phyloP scores from a whole-genome alignment of 2,329 filamentous ascomycete genomes.

The Coniella lustricola region DNA sequence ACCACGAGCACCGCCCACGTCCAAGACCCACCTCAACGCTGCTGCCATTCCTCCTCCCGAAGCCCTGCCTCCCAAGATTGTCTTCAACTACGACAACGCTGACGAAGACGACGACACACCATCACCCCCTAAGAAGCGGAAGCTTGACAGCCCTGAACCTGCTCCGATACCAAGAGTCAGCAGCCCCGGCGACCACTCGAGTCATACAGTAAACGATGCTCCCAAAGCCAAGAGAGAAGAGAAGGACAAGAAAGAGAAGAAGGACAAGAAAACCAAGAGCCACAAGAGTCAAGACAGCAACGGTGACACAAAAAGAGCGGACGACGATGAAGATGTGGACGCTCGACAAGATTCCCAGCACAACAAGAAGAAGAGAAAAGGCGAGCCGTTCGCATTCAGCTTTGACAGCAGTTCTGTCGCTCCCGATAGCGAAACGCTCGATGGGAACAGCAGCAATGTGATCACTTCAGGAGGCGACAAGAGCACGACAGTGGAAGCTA shows the following conservation, averaged over 20 bases:
- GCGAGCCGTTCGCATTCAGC: conserved; percentile 24
- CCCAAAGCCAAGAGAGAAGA: conserved; percentile 22
- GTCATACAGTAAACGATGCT: neutral
- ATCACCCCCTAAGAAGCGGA: conserved; percentile 15
- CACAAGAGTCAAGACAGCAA: conserved; percentile 22
- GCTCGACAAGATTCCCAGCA: conserved; percentile 43
- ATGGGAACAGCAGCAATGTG: too few species aligned
- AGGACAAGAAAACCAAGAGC: conserved; percentile 21
- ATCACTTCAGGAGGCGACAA: too few species aligned
- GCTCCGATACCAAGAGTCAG: neutral
- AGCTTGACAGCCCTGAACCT: conserved; percentile 10
- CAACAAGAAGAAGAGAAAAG: conserved; percentile 42
- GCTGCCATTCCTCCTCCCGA: conserved; percentile 12
- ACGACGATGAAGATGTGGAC: conserved; percentile 27
- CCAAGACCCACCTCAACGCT: conserved; percentile 13
- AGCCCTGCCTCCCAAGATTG: conserved; percentile 14
- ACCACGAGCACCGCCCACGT: neutral
- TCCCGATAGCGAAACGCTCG: neutral
- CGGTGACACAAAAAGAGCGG: conserved; percentile 20
- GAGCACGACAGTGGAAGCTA: neutral
- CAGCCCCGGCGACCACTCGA: too few species aligned
- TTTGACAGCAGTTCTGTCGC: neutral
- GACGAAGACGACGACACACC: conserved; percentile 12
- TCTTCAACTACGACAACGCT: conserved; percentile 21
- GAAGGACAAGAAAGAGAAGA: conserved; percentile 19